Evolutionary conservation across 1,284 basidiomycete genomes (phyloP).

Genomic region (Ustilago sp.): DNA sequence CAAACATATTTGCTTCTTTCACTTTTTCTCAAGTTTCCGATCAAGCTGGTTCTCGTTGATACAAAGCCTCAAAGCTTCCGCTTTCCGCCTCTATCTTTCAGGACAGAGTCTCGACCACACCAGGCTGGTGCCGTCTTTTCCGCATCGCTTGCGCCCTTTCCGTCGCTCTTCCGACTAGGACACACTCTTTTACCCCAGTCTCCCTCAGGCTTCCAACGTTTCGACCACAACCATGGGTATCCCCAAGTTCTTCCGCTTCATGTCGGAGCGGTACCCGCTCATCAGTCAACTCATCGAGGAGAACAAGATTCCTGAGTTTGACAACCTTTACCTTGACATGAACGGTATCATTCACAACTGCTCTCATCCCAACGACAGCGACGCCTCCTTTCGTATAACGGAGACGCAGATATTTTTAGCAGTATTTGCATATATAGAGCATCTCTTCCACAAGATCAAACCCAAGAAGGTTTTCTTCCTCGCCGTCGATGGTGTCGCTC

Average conservation of each 20-base stretch:
- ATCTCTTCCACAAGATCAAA: slow-evolving; percentile 95
- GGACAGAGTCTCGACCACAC: background rate
- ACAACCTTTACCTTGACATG: slow-evolving; percentile 93
- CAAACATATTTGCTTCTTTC: slow-evolving; percentile 36
- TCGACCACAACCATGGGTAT: slow-evolving; percentile 57
- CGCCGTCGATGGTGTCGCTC: slow-evolving; percentile 98
- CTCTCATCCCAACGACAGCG: slow-evolving; percentile 88
- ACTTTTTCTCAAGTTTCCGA: background rate
- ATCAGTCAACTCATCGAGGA: slow-evolving; percentile 97
- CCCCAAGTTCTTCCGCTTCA: slow-evolving; percentile 74
- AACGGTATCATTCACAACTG: slow-evolving; percentile 93
- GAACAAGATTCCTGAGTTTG: slow-evolving; percentile 91
- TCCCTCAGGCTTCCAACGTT: slow-evolving; percentile 14
- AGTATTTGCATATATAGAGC: slow-evolving; percentile 96
- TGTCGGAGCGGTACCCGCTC: slow-evolving; percentile 92
- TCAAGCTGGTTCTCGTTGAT: background rate
- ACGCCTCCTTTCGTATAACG: slow-evolving; percentile 88
- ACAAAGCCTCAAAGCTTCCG: background rate
- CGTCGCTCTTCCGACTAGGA: background rate
- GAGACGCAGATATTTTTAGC: slow-evolving; percentile 98
- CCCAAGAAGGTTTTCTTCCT: slow-evolving; percentile 90
- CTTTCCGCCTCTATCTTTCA: background rate
- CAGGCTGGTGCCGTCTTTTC: background rate
- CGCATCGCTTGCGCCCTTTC: background rate
- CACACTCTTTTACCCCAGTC: background rate